These are phyloP conservation scores for Penicillium nucicola DNA, from an alignment of 495 filamentous ascomycete genomes.

Conservation along the genomic window DNA sequence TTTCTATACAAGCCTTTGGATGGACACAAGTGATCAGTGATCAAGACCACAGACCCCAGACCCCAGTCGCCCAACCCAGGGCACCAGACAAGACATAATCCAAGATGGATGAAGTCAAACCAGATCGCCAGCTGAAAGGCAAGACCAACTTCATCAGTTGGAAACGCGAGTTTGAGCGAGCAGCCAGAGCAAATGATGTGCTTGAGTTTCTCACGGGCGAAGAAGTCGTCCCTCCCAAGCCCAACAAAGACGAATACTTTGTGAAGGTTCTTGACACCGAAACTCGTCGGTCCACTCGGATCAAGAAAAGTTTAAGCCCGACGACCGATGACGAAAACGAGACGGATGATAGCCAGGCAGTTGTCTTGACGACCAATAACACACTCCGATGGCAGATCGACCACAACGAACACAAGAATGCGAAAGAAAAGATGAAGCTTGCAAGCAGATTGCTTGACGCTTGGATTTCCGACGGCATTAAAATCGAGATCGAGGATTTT, in stretches of 20 bases:
- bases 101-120: not conserved
- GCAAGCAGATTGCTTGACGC: not conserved
- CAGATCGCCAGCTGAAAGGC: not conserved
- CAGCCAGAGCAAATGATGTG: not conserved
- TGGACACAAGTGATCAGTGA: slow-evolving; percentile 3
- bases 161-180: not conserved
- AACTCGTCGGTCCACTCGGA: not conserved
- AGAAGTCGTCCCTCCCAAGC: not conserved
- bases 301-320: not conserved
- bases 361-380: not conserved
- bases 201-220: not conserved
- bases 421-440: not conserved
- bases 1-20: slow-evolving; percentile 1
- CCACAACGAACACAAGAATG: not conserved
- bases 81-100: not conserved
- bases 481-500: not conserved
- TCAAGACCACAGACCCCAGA: not conserved
- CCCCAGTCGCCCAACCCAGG: not conserved
- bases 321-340: not conserved
- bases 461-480: not conserved
- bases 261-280: not conserved
- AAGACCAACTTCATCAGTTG: not conserved
- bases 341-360: not conserved
- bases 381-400: not conserved
- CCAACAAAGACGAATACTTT: not conserved